Evolutionary conservation across 1,284 basidiomycete genomes (phyloP), one percentile per base, ranked within the genome.

Genomic region (Papiliotrema fonsecae): DNA sequence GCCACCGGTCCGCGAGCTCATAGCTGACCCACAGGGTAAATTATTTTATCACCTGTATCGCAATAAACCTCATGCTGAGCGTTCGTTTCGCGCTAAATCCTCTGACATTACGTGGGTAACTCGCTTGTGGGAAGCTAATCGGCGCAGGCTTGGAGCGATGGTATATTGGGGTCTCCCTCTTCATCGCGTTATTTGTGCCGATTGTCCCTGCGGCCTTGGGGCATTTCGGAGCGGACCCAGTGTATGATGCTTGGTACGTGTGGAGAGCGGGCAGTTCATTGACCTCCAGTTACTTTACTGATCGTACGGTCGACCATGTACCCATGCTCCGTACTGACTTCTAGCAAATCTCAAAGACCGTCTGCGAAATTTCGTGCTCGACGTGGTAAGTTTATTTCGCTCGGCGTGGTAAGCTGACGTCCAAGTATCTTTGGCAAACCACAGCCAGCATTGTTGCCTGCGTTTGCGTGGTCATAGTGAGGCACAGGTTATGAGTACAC

Each of bases 371-470:
- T 52, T 62, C 30, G 54, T 65, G 13, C 47, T 62, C 9, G 63
- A 65, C 32, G 43, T 65, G 16, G 58, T 60, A 30, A 37, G 55
- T 51, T 14, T 5, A 5, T 42, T 28, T 30, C 39, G 19, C 40
- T 7, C 38, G 14, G 16, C 21, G 14, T 21, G 9, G 41, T 27
- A 22, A 10, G 14, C 32, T 36, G 19, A 45, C 43, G 14, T 10
- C 21, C n/a, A 47, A 64, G 57, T 68, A 66, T 39, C 54, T 68
- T 4, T 66, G 64, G 64, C 64, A 68, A 42, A 51, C 60, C 4
- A 42, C 64, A 25, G 59, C 65, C 3, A 58, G 59, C 27, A 14
- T 54, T 26, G 50, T 68, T 16, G 62, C 65, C 3, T 54, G 55
- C 6, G 40, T 54, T 2, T 42, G 57, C 2, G 61, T 66, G 4